Evolutionary conservation across 2,329 filamentous ascomycete species (phyloP), one percentile per base, ranked within the genome.

Genomic region (Claviceps paspali): DNA sequence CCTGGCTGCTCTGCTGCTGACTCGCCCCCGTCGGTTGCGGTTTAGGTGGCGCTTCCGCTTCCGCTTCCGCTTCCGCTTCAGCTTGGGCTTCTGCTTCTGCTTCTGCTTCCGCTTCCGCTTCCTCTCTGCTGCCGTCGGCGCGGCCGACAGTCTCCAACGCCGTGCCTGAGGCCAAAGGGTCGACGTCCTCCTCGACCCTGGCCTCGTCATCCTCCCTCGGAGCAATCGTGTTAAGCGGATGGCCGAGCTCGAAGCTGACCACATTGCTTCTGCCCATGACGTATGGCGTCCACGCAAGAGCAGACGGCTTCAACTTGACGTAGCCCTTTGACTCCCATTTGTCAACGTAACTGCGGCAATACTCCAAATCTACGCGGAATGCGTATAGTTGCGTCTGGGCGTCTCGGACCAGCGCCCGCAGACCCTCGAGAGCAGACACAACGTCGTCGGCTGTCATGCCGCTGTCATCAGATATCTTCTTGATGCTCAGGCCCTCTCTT

Each of bases 401-500:
- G 55, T 98, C 91, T 41, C 86, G 76, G 12, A 95, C 83, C 18
- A 98, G 70, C 38, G 86, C 88, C 29, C 88, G 79, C 9, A 98
- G 64, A 1, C 84, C 86, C 60, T 98, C 91, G 2, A 98, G 67
- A 0, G 84, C 88, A 10, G 91, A 92, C 10, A 98, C 82, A 41
- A 96, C 87, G 57, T 98, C 91, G 58, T 98, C 91, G 1, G 88
- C 73, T 1, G 91, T 96, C 76, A 98, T 86, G 9, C 91, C 91
- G 0, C 88, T 96, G 41, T 85, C 79, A 46, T 88, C 79, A 0
- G 88, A 93, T 44, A 92, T 84, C 22, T 73, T 65, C 44, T 68
- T 68, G 48, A 79, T 67, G 43, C 73, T 79, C 14, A 79, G 57
- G 2, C 70, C 70, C 8, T 63, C 61, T 41, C 60, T 63, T 38